Base-by-base conservation (phyloP, 192 early-diverging fungal species). In the Coemansia sp. region DNA sequence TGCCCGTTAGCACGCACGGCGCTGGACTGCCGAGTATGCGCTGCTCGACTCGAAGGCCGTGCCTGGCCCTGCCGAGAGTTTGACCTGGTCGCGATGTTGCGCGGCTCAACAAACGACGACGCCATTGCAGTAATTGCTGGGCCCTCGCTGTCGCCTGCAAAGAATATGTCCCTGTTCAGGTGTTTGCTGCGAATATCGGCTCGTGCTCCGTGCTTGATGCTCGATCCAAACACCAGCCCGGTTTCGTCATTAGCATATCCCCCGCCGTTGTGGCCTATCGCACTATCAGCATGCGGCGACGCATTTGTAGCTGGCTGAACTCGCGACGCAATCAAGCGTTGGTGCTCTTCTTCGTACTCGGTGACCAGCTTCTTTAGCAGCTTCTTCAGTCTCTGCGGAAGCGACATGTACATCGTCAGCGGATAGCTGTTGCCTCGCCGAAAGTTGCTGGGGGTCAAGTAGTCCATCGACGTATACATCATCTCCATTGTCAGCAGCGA, bases 391-490 rank as follows among this genome's bases (percentile, higher is more conserved):
- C 71, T 67, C 56, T 57, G 71, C 29, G 68, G 67, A 57, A 76
- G 70, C 14, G 68, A 63, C 20, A 34, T 63, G 60, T 82, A 82
- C 80, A 76, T 76, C 36, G 56, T 61, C 10, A 76, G 62, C 67
- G 73, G 18, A 55, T 82, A 76, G 55, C 49, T 58, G 68, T 76
- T 76, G 40, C 79, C 79, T 11, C 79, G 73, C 61, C 65, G 73
- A 42, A 76, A 76, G 65, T 71, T 73, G 30, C 64, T 57, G 10
- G 79, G 74, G 22, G 74, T 59, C 65, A 82, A 56, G 40, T 82
- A 82, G 42, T 82, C 79, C 79, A 82, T 82, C 56, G 79, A 82
- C 25, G 79, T 82, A 68, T 82, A 82, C 74, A 73, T 82, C 71
- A 68, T 73, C 74, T 82, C 79, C 18, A 73, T 71, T 40, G 79